phyloP scores from a whole-genome alignment of 441 rosid species.

The Daphne laureola region DNA sequence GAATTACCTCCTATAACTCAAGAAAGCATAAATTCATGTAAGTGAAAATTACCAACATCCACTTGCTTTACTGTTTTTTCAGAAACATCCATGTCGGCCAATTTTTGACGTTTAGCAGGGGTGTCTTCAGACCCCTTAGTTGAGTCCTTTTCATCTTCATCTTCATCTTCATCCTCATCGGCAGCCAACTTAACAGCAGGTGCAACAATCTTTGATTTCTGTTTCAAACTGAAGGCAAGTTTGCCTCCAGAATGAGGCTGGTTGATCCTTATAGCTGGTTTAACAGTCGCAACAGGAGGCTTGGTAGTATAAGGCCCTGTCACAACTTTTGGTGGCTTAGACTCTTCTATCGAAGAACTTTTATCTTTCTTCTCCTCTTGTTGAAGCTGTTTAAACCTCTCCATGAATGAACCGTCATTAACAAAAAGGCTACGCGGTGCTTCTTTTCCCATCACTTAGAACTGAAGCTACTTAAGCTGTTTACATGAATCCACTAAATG shows the following conservation, averaged over 20 bases:
- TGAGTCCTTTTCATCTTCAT: constrained; percentile 53
- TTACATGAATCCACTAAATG: constrained; percentile 37
- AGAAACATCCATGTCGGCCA: constrained; percentile 40
- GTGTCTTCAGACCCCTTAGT: constrained; percentile 35
- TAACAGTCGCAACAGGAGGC: constrained; percentile 30
- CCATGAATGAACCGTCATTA: constrained; percentile 98
- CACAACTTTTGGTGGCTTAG: constrained; percentile 51
- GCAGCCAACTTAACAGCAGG: constrained; percentile 78
- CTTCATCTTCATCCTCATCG: constrained; percentile 84
- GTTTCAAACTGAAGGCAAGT: constrained; percentile 95
- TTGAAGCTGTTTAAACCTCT: constrained; percentile 93
- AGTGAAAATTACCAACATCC: constrained; percentile 82
- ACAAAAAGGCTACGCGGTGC: constrained; percentile 73
- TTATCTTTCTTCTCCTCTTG: constrained; percentile 57
- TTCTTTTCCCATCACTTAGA: constrained; percentile 64
- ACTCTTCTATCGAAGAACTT: constrained; percentile 31
- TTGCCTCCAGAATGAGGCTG: constrained; percentile 54
- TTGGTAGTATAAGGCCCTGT: constrained; percentile 45
- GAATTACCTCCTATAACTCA: constrained; percentile 11
- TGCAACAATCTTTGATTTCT: constrained; percentile 76
- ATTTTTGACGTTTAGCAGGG: constrained; percentile 60
- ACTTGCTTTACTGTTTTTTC: constrained; percentile 36
- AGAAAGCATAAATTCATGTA: constrained; percentile 24
- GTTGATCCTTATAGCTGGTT: constrained; percentile 30
- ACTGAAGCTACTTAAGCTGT: constrained; percentile 24